Evolutionary conservation across 1,284 basidiomycete species (phyloP).

Genomic region (Acaromyces ingoldii): DNA sequence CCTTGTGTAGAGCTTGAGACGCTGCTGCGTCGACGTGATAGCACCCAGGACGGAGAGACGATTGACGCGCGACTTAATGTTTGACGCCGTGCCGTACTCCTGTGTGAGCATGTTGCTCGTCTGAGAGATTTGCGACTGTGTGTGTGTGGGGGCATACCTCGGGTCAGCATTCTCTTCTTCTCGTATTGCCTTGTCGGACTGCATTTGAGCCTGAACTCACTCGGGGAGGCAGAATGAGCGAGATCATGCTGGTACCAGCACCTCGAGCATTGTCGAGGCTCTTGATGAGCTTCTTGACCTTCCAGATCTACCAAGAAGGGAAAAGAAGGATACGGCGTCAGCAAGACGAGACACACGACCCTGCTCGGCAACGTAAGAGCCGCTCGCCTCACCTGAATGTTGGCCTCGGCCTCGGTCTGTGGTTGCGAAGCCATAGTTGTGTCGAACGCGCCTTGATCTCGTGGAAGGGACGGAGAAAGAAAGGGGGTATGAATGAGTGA

Average conservation of each 20-base stretch:
- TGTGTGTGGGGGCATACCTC: neutral
- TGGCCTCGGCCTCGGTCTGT: constrained; percentile 16
- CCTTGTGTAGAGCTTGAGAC: constrained; percentile 81
- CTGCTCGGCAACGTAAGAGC: neutral
- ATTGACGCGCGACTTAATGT: constrained; percentile 99
- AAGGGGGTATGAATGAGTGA: no score
- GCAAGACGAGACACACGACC: neutral
- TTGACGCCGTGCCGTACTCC: constrained; percentile 78
- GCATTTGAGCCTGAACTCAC: constrained; percentile 59
- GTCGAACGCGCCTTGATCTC: no score
- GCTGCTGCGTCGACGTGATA: constrained; percentile 98
- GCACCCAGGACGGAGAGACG: constrained; percentile 93
- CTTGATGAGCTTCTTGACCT: constrained; percentile 79
- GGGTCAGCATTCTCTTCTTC: neutral
- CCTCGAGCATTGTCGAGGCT: constrained; percentile 48
- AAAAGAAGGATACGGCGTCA: neutral
- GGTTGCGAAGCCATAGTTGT: no score
- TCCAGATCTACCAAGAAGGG: constrained; percentile 58
- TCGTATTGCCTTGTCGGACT: neutral
- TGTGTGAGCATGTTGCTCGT: constrained; percentile 92
- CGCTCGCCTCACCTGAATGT: constrained; percentile 13
- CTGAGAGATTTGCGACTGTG: constrained; percentile 84
- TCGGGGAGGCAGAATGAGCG: constrained; percentile 90
- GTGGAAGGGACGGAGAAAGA: no score
- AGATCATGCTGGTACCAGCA: constrained; percentile 99